These are phyloP conservation scores for Candida jianshihensis DNA, from an alignment of 805 yeast genomes.

Conservation along the genomic window DNA sequence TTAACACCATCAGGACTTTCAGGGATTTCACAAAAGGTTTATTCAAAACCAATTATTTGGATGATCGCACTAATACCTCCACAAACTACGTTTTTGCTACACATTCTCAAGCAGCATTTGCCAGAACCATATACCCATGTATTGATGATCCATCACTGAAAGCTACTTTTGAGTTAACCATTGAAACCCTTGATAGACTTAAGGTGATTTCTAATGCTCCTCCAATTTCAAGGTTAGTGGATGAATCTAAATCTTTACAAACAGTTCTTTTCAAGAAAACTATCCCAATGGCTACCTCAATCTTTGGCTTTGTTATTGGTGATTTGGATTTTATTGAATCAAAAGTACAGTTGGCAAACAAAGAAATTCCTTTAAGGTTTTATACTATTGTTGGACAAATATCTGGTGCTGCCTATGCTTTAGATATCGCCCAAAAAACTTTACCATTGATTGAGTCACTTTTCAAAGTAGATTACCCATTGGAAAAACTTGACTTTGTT, in stretches of 20 bases:
- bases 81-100: conserved; percentile 55
- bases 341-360: conserved; percentile 21
- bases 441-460: conserved; percentile 41
- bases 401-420: conserved; percentile 39
- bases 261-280: conserved; percentile 42
- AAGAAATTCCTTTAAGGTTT: conserved; percentile 40
- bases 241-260: conserved; percentile 18
- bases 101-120: conserved; percentile 65
- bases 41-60: conserved; percentile 59
- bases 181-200: conserved; percentile 38
- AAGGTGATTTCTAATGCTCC: conserved; percentile 47
- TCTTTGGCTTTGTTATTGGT: conserved; percentile 65
- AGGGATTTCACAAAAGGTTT: conserved; percentile 56
- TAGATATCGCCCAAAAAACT: conserved; percentile 38
- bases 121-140: conserved; percentile 60
- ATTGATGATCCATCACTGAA: conserved; percentile 58
- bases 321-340: conserved; percentile 50
- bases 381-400: conserved; percentile 51
- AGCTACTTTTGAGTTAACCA: conserved; percentile 40
- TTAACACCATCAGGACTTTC: conserved; percentile 43
- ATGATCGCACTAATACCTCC: conserved; percentile 40
- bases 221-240: conserved; percentile 23
- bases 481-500: conserved; percentile 58
- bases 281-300: conserved; percentile 54
- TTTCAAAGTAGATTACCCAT: conserved; percentile 44